Conservation (phyloP, 371 early-diverging fungal genomes). For the Rhizopus stolonifer region DNA sequence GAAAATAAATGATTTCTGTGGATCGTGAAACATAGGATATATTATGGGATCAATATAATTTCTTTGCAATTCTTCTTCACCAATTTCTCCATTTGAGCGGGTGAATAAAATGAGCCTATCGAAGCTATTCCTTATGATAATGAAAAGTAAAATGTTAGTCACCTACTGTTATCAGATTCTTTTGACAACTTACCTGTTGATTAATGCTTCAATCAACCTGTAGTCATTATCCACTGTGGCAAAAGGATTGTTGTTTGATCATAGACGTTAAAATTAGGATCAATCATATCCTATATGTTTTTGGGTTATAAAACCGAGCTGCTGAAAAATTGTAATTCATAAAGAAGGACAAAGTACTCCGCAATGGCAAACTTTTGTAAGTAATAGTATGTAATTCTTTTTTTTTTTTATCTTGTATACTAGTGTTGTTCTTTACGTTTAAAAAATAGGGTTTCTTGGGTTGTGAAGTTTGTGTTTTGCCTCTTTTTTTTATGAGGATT, state of each 20-base stretch:
- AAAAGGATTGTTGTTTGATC: slow-evolving; percentile 11
- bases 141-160: slow-evolving; percentile 14
- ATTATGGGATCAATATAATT: slow-evolving; percentile 15
- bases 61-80: slow-evolving; percentile 16
- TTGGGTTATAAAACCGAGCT: too few species aligned
- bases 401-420: too few species aligned
- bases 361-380: too few species aligned
- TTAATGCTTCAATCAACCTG: slow-evolving; percentile 13
- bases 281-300: not conserved
- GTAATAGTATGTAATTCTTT: too few species aligned
- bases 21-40: slow-evolving; percentile 19
- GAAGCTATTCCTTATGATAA: slow-evolving; percentile 15
- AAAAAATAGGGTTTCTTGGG: too few species aligned
- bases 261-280: slow-evolving; percentile 15
- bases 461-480: too few species aligned
- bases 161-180: slow-evolving; percentile 9
- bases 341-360: too few species aligned
- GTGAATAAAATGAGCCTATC: slow-evolving; percentile 12
- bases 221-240: slow-evolving; percentile 9
- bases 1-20: slow-evolving; percentile 16
- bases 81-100: slow-evolving; percentile 11
- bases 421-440: too few species aligned
- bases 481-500: too few species aligned
- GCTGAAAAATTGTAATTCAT: too few species aligned
- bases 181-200: slow-evolving; percentile 18